Conservation (phyloP, 108 stramenopile genomes). For the Skeletonema potamos region DNA sequence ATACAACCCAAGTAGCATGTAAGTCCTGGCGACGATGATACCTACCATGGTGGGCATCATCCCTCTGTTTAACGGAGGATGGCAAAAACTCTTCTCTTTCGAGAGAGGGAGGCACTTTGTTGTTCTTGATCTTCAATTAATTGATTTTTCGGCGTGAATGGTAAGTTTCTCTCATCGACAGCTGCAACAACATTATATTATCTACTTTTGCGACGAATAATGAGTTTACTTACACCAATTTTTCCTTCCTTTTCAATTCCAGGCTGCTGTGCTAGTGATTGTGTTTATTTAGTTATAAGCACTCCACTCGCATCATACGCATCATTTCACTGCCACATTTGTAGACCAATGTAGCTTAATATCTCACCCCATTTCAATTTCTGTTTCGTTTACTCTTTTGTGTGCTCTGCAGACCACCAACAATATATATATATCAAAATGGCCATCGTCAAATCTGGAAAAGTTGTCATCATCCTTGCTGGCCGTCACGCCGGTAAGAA, state of each 20-base stretch:
- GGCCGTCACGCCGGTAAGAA: conserved; percentile 99
- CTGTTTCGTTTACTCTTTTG: not conserved
- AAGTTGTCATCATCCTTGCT: conserved; percentile 98
- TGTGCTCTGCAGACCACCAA: not conserved
- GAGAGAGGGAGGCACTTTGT: conserved; percentile 12
- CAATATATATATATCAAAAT: conserved; percentile 15
- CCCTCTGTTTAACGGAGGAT: conserved; percentile 26
- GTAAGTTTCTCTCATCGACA: not conserved
- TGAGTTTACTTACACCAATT: no score
- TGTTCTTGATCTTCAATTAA: conserved; percentile 1
- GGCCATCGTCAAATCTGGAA: conserved; percentile 79
- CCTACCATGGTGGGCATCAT: conserved; percentile 7
- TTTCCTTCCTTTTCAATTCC: no score
- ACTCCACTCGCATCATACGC: no score
- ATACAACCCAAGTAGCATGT: conserved; percentile 10
- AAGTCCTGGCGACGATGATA: conserved; percentile 50
- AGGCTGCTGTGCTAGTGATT: no score
- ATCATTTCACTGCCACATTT: no score
- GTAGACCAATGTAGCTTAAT: not conserved
- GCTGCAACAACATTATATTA: not conserved
- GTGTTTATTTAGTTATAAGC: no score
- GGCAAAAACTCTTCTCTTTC: conserved; percentile 1
- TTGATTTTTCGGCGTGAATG: not conserved
- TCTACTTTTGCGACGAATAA: not conserved
- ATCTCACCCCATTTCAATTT: not conserved